Conservation (phyloP, 2,329 filamentous ascomycete species). For the Teratosphaeria pseudoeucalypti region DNA sequence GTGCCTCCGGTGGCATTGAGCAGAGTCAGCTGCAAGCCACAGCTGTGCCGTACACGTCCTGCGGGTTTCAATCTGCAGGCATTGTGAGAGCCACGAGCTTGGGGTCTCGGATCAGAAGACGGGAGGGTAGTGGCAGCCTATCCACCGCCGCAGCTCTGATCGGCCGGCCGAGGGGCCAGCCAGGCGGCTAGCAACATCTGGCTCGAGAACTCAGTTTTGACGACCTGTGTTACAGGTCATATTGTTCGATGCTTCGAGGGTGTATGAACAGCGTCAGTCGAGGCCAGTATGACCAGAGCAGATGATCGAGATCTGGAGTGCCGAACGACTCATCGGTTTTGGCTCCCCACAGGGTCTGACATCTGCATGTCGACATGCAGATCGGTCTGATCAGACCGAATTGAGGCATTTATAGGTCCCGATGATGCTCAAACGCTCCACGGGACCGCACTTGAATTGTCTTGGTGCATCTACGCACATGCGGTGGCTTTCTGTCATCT, state of each 20-base stretch:
- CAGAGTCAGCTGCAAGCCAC: neutral
- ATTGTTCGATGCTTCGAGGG: neutral
- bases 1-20: no score
- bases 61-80: neutral
- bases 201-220: neutral
- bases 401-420: neutral
- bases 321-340: neutral
- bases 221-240: neutral
- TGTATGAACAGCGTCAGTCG: neutral
- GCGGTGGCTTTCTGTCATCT: neutral
- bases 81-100: neutral
- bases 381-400: neutral
- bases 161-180: neutral
- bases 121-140: neutral
- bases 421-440: neutral
- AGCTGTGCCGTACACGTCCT: neutral
- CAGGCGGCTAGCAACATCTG: neutral
- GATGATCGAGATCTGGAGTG: neutral
- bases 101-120: neutral
- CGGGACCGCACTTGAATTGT: neutral
- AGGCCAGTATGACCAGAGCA: neutral
- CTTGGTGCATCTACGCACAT: neutral
- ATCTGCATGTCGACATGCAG: neutral
- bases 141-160: neutral
- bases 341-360: neutral